Evolutionary conservation across 2,329 filamentous ascomycete species (phyloP), one percentile per base, ranked within the genome.

Genomic region (Xylaria sp.): DNA sequence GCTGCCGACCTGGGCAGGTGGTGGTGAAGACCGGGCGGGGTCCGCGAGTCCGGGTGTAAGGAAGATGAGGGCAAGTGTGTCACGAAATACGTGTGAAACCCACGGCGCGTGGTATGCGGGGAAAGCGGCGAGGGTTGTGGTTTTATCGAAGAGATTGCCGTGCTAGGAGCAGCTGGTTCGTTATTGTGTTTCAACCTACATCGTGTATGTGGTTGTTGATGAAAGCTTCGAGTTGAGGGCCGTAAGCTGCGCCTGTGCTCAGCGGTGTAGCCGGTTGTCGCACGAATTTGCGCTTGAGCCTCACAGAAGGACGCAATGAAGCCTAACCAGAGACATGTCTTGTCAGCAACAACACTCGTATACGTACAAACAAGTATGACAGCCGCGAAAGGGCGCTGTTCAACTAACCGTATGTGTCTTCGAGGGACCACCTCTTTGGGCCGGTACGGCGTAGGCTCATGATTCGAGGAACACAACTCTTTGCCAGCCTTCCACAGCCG

Each of bases 31-130:
- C 89, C 90, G 32, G 82, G 78, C 19, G 85, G 81, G 24, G 85
- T 82, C 64, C 89, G 86, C 42, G 92, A 92, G 80, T 98, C 95
- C 7, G 96, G 95, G 75, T 98, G 93, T 53, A 97, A 86, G 3
- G 94, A 98, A 14, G 94, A 97, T 19, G 94, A 97, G 4, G 96
- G 95, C 1, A 99, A 87, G 79, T 98, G 93, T 8, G 96, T 97
- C 68, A 98, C 93, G 80, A 99, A 99, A 84, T 99, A 98, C 75
- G 97, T 94, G 83, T 98, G 94, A 80, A 98, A 98, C 70, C 81
- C 79, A 56, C 88, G 86, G 61, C 81, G 82, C 32, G 66, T 62
- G 27, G 42, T 58, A 48, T 71, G 73, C 11, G 66, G 63, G 14
- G 70, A 56, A 1, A 27, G 12, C 19, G 54, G 45, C 53, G 50